Evolutionary conservation across 73 alveolate species (phyloP), one percentile per base, ranked within the genome.

Genomic region (Breviolum minutum): DNA sequence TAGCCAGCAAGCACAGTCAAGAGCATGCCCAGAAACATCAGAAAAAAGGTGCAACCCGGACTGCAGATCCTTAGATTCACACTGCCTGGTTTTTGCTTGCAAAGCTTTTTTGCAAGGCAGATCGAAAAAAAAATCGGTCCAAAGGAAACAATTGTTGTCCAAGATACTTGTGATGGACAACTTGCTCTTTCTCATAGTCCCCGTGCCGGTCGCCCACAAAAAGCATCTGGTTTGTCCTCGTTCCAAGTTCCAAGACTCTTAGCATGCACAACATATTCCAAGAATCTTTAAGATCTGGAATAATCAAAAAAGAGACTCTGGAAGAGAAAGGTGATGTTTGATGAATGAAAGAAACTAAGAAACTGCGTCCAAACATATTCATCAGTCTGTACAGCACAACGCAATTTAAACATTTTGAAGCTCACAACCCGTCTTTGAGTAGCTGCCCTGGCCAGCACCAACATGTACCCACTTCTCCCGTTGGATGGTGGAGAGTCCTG

Each of bases 391-490:
- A 6, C 24, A 22, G 77, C 77, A 17, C 77, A 14, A 68, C 24
- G 24, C 24, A 17, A 17, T 22, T 68, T 14, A 2, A 22, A 14
- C 77, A 17, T 6, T 68, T 22, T 68, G n/a, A 68, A 14, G 69
- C 70, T 83, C 74, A 86, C 63, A 63, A 22, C 81, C 94, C 22
- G 94, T 86, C 94, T 63, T 86, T 62, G 94, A 63, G 79, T 86
- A 86, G 79, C 63, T 62, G 64, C 94, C 94, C 70, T 63, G 77
- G 63, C 94, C 94, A 61, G 63, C 32, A 14, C 94, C 94, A 86
- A 86, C 94, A n/a, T 86, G 94, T 27, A 86, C 94, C 94, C 94
- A 63, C 20, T 61, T 86, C 94, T 86, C 94, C 30, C 94, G 79
- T 30, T 86, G 80, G 60, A 86, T 79, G 0, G 92, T 83, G 73